phyloP scores from a whole-genome alignment of 2,329 filamentous ascomycete genomes.

The Alternaria angustiovoidea region DNA sequence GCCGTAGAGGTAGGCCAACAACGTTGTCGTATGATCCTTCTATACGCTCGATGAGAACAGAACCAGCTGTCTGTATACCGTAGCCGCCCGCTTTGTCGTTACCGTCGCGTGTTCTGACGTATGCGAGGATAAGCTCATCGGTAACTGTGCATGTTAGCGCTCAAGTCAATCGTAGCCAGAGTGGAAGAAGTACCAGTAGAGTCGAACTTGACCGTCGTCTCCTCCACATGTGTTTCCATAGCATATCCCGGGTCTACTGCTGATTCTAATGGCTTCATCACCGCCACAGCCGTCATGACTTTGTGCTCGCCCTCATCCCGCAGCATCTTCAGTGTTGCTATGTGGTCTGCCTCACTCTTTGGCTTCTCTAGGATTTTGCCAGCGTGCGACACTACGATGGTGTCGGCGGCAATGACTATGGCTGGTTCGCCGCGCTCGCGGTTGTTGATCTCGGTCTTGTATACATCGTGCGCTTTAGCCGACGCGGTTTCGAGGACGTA shows the following conservation, averaged over 20 bases:
- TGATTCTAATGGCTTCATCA: slow-evolving; percentile 82
- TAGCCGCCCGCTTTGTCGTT: slow-evolving; percentile 97
- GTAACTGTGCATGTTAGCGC: slow-evolving; percentile 55
- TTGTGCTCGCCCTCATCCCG: slow-evolving; percentile 80
- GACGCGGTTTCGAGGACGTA: slow-evolving; percentile 90
- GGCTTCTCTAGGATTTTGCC: slow-evolving; percentile 93
- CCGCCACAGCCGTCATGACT: slow-evolving; percentile 85
- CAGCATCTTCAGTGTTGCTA: slow-evolving; percentile 82
- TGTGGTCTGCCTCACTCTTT: slow-evolving; percentile 78
- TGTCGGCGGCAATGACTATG: slow-evolving; percentile 89
- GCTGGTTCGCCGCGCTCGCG: slow-evolving; percentile 72
- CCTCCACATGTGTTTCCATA: slow-evolving; percentile 81
- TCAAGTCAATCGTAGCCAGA: too few relatives aligned
- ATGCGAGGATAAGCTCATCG: slow-evolving; percentile 84
- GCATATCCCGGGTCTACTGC: slow-evolving; percentile 86
- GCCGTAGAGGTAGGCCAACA: slow-evolving; percentile 83
- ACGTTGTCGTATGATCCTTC: slow-evolving; percentile 95
- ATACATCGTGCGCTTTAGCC: slow-evolving; percentile 82
- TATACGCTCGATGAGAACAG: slow-evolving; percentile 86
- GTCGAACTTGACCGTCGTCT: slow-evolving; percentile 91
- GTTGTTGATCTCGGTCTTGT: slow-evolving; percentile 65
- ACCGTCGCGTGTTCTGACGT: slow-evolving; percentile 86
- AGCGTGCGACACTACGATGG: slow-evolving; percentile 78
- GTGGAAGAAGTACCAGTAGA: slow-evolving; percentile 53
- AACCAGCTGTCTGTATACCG: slow-evolving; percentile 87